These are phyloP conservation scores for Amanita rimosa DNA, from an alignment of 768 basidiomycete genomes.

Conservation along the genomic window DNA sequence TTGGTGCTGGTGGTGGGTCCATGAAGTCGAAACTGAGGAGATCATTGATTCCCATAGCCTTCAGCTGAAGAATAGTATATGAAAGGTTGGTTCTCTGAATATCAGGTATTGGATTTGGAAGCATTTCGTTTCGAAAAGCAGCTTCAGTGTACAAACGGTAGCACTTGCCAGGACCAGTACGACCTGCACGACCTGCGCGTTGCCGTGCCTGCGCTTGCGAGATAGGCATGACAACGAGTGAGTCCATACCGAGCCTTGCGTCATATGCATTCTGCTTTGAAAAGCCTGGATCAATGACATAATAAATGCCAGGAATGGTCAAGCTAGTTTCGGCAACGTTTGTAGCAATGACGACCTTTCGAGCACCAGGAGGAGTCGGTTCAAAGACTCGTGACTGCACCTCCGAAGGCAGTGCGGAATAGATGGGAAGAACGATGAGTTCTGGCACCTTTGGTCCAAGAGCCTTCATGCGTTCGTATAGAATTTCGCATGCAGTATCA, in stretches of 20 bases:
- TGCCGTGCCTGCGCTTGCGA: constrained; percentile 98
- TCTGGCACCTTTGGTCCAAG: constrained; percentile 98
- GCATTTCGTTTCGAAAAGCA: constrained; percentile 97
- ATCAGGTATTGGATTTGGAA: constrained; percentile 94
- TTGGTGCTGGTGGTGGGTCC: constrained; percentile 96
- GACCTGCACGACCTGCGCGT: constrained; percentile 90
- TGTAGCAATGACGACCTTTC: constrained; percentile 98
- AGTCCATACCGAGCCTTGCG: constrained; percentile 96
- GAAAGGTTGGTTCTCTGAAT: constrained; percentile 94
- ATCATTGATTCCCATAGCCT: constrained; percentile 99
- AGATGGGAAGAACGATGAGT: constrained; percentile 92
- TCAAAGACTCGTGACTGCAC: constrained; percentile 98
- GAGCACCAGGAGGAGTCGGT: constrained; percentile 94
- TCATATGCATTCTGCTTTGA: constrained; percentile 99
- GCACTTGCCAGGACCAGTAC: constrained; percentile 97
- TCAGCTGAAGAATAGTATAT: constrained; percentile 86
- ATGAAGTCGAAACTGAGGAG: constrained; percentile 97
- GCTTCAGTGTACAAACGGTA: constrained; percentile 98
- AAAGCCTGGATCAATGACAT: constrained; percentile 97
- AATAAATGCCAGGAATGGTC: constrained; percentile 98
- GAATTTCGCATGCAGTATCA: constrained; percentile 93
- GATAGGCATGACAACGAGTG: constrained; percentile 95
- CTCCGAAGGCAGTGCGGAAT: constrained; percentile 95
- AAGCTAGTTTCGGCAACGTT: constrained; percentile 98
- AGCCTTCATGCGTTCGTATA: constrained; percentile 98